A percentile compares a stretch with the other conserved stretches of the same genome.
phyloP scores from a whole-genome alignment of 2,329 filamentous ascomycete genomes.

The Trichoderma cornu-damae region DNA sequence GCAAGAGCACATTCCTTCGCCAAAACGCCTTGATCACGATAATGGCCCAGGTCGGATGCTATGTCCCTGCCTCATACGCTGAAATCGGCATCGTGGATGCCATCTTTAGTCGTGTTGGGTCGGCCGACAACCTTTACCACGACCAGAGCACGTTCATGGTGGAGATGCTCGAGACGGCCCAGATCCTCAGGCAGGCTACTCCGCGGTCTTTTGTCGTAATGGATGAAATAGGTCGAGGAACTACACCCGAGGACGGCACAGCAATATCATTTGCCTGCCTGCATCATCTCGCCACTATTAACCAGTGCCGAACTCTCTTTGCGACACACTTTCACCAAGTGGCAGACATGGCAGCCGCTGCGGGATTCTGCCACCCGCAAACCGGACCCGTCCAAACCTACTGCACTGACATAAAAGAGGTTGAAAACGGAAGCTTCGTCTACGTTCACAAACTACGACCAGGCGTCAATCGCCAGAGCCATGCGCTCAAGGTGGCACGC shows the following conservation, averaged over 20 bases:
- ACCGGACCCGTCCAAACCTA: conserved; percentile 60
- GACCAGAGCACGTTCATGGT: conserved; percentile 99
- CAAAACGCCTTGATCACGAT: conserved; percentile 95
- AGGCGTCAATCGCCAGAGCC: conserved; percentile 80
- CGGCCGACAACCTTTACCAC: conserved; percentile 88
- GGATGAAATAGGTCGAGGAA: conserved; percentile 95
- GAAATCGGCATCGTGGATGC: conserved; percentile 91
- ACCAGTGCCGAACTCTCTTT: conserved; percentile 76
- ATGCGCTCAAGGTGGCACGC: conserved; percentile 90
- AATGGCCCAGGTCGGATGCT: conserved; percentile 86
- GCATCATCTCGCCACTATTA: conserved; percentile 73
- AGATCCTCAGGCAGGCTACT: conserved; percentile 82
- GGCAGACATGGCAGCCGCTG: conserved; percentile 65
- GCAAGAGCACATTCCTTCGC: conserved; percentile 91
- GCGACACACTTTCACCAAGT: conserved; percentile 91
- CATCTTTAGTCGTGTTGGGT: conserved; percentile 88
- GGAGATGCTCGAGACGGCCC: conserved; percentile 94
- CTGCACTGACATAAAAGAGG: conserved; percentile 85
- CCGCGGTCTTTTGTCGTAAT: conserved; percentile 87
- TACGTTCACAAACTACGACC: conserved; percentile 78
- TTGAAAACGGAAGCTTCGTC: conserved; percentile 64
- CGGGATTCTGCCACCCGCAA: conserved; percentile 37
- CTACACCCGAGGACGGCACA: conserved; percentile 84
- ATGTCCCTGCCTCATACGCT: conserved; percentile 83
- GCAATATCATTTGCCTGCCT: conserved; percentile 87